These are phyloP conservation scores for Colletotrichum camelliae DNA, from an alignment of 2,329 filamentous ascomycete species.

Conservation along the genomic window DNA sequence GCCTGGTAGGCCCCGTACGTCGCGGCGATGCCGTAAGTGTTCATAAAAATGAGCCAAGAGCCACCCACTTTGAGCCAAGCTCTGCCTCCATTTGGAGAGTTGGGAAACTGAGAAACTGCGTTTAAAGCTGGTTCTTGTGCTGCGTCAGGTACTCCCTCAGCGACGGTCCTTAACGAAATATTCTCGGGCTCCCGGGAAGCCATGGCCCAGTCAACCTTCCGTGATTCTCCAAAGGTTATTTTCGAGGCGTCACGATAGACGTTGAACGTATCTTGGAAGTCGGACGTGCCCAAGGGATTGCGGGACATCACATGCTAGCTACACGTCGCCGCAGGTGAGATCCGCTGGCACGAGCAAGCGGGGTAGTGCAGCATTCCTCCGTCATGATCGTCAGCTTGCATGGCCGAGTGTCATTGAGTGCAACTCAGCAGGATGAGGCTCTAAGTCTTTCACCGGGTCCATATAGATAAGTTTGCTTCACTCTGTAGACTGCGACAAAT, in stretches of 20 bases:
- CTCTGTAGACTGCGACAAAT: background rate
- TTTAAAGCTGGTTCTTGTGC: background rate
- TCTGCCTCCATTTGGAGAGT: slow-evolving; percentile 27
- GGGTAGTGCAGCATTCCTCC: background rate
- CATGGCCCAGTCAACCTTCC: background rate
- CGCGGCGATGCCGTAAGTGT: slow-evolving; percentile 37
- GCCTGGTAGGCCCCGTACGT: slow-evolving; percentile 59
- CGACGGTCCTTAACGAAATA: background rate
- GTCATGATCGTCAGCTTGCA: background rate
- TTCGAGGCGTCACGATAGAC: background rate
- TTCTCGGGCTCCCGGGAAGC: background rate
- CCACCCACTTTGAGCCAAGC: slow-evolving; percentile 55
- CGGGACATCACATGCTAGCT: background rate
- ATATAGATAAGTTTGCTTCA: background rate
- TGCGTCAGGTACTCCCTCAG: background rate
- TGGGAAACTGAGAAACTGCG: background rate
- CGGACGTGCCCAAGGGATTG: background rate
- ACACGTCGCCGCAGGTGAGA: background rate
- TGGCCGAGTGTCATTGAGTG: background rate
- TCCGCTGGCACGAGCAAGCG: background rate
- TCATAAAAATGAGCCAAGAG: slow-evolving; percentile 54
- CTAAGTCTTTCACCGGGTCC: accelerated
- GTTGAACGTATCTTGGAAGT: background rate
- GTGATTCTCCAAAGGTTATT: accelerated
- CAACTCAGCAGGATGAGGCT: background rate